Evolutionary conservation across 345 rosid genomes (phyloP).

Genomic region (Ceriops zippeliana): DNA sequence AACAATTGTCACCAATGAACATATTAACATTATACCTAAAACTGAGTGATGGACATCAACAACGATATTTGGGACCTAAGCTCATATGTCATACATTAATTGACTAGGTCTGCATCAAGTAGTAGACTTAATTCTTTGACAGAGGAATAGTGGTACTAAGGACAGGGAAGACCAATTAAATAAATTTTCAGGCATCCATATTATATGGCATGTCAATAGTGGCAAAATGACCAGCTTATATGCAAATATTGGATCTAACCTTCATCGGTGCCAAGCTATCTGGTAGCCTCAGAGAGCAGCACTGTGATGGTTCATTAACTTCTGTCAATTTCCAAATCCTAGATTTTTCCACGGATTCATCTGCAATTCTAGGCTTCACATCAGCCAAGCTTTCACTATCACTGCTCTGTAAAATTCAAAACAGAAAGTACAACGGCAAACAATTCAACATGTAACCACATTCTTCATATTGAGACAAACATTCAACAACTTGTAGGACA

Average conservation of each 20-base stretch:
- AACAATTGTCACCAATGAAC: neutral
- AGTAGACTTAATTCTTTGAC: no score
- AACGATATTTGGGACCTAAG: no score
- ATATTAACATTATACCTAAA: no score
- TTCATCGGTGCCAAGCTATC: slow-evolving; percentile 51
- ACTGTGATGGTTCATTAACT: slow-evolving; percentile 68
- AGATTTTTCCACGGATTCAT: slow-evolving; percentile 54
- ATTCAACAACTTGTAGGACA: neutral
- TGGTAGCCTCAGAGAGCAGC: slow-evolving; percentile 67
- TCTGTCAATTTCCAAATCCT: slow-evolving; percentile 69
- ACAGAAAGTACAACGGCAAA: slow-evolving; percentile 1
- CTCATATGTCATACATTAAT: no score
- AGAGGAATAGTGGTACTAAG: no score
- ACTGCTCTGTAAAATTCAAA: slow-evolving; percentile 40
- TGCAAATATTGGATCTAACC: slow-evolving; percentile 30
- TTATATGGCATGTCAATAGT: neutral
- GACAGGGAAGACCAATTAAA: no score
- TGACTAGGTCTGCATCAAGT: no score
- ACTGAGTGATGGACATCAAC: no score
- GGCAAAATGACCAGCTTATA: neutral
- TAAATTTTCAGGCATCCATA: neutral
- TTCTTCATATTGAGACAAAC: neutral
- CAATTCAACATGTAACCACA: neutral
- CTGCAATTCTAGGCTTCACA: slow-evolving; percentile 62
- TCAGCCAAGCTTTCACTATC: slow-evolving; percentile 53